Percentiles rank a stretch among this genome's conserved stretches.
phyloP scores from a whole-genome alignment of 176 grass and related monocot genomes.

The Secale cereale region DNA sequence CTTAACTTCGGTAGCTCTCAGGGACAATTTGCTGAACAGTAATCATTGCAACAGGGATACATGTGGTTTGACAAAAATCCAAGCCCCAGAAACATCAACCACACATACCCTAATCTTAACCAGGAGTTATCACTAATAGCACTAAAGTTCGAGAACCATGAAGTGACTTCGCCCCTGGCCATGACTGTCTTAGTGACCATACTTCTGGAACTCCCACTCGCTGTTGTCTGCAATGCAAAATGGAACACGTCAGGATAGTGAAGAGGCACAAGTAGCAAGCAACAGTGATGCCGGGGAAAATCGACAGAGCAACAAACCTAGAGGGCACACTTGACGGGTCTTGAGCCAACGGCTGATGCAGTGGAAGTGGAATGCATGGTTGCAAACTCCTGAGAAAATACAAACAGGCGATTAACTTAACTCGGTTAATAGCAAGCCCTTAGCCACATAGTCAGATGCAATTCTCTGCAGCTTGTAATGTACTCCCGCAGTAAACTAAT shows the following conservation, averaged over 20 bases:
- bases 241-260: background rate
- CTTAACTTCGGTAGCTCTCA: background rate
- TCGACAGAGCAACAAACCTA: constrained; percentile 41
- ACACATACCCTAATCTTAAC: constrained; percentile 16
- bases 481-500: too few species aligned
- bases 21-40: background rate
- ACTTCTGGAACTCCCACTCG: constrained; percentile 99
- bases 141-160: background rate
- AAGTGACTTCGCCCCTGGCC: background rate
- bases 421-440: background rate
- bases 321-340: constrained; percentile 98
- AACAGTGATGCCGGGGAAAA: background rate
- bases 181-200: constrained; percentile 63
- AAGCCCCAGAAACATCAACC: constrained; percentile 7
- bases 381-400: constrained; percentile 73
- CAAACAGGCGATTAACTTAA: background rate
- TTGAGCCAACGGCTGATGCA: constrained; percentile 99
- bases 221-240: constrained; percentile 76
- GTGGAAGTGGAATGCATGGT: constrained; percentile 99
- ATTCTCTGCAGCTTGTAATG: background rate
- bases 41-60: background rate
- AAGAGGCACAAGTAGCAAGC: background rate
- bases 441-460: background rate
- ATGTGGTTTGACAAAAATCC: background rate
- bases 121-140: background rate